Evolutionary conservation across 352 stramenopile genomes (phyloP).

Genomic region (Sclerospora graminicola): DNA sequence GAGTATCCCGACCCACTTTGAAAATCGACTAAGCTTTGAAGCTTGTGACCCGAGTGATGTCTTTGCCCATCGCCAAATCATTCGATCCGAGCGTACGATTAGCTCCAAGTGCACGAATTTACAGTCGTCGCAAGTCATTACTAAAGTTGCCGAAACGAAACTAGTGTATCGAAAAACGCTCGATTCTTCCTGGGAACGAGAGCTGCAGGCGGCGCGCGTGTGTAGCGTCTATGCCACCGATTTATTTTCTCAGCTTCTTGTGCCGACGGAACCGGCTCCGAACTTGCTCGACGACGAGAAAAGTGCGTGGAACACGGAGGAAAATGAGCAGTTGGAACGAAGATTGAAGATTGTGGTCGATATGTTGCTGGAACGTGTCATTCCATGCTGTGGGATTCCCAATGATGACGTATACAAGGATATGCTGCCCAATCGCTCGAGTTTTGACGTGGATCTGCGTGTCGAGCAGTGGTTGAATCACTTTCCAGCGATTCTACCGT

Average conservation of each 20-base stretch:
- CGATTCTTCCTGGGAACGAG: constrained; percentile 53
- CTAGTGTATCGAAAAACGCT: constrained; percentile 66
- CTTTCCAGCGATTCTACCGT: constrained; percentile 58
- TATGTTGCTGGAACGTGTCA: constrained; percentile 57
- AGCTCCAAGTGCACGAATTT: constrained; percentile 78
- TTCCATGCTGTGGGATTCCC: constrained; percentile 68
- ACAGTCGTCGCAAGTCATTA: constrained; percentile 69
- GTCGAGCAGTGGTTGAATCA: constrained; percentile 81
- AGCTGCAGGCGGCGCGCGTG: constrained; percentile 48
- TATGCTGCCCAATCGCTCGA: constrained; percentile 68
- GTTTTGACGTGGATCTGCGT: constrained; percentile 67
- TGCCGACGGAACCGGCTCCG: constrained; percentile 9
- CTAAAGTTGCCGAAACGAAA: constrained; percentile 33
- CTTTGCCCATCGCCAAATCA: constrained; percentile 29
- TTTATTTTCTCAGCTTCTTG: constrained; percentile 38
- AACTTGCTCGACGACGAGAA: constrained; percentile 5
- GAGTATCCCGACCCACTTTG: constrained; percentile 68
- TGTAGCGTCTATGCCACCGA: constrained; percentile 52
- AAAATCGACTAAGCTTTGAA: constrained; percentile 26
- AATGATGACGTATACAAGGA: constrained; percentile 81
- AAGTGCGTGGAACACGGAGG: constrained; percentile 7
- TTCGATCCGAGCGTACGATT: constrained; percentile 66
- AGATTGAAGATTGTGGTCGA: constrained; percentile 48
- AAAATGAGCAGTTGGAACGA: constrained; percentile 32
- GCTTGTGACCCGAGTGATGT: constrained; percentile 6